phyloP scores from a whole-genome alignment of 768 basidiomycete species.

The Phylloporus sp. region DNA sequence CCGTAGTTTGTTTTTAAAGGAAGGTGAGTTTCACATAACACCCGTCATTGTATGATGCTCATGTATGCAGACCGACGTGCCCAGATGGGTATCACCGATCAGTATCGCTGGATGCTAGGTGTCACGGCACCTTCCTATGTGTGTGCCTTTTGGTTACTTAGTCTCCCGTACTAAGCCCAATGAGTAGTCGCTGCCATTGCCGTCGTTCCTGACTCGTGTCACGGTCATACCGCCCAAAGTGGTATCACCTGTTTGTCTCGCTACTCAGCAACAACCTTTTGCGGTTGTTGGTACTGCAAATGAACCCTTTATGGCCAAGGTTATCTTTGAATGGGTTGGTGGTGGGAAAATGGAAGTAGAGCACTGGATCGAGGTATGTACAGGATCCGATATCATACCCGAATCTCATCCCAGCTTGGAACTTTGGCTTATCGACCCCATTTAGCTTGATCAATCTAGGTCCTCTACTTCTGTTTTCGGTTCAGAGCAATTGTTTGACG shows the following conservation, averaged over 20 bases:
- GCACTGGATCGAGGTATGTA: constrained; percentile 50
- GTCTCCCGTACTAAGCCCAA: not conserved
- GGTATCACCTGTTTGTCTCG: constrained; percentile 31
- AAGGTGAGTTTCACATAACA: constrained; percentile 26
- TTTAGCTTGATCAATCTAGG: constrained; percentile 44
- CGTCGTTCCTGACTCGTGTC: constrained; percentile 34
- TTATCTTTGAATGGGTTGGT: constrained; percentile 40
- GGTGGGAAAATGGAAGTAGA: constrained; percentile 44
- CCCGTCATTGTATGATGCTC: constrained; percentile 1
- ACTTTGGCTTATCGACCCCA: not conserved
- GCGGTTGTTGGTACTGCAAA: constrained; percentile 39
- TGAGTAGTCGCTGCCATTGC: constrained; percentile 25
- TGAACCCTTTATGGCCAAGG: constrained; percentile 42
- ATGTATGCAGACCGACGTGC: constrained; percentile 32
- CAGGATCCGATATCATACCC: not conserved
- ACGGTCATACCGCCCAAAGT: constrained; percentile 37
- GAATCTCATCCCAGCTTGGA: not conserved
- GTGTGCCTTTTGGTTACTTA: constrained; percentile 15
- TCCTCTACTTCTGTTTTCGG: constrained; percentile 36
- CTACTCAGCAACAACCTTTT: constrained; percentile 37
- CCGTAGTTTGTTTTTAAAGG: constrained; percentile 42
- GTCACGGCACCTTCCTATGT: constrained; percentile 48
- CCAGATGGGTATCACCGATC: constrained; percentile 23
- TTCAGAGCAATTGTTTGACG: constrained; percentile 49
- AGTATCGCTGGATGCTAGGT: constrained; percentile 47